Percentiles rank a stretch among this genome's conserved stretches.
Evolutionary conservation across 2,329 filamentous ascomycete genomes (phyloP).

Genomic region (Alternaria ethzedia): DNA sequence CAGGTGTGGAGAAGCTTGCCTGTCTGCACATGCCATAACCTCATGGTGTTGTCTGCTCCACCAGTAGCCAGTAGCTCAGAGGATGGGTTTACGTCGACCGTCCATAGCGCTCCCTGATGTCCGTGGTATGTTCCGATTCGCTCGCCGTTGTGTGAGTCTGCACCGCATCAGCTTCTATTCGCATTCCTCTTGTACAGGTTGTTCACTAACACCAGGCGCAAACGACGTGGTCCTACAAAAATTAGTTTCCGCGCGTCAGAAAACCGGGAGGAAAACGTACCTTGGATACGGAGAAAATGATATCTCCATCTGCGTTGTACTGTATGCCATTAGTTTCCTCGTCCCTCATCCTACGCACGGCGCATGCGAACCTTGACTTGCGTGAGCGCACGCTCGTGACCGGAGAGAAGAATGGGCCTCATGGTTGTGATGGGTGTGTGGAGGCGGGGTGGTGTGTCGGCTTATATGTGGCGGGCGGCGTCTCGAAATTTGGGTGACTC

Average conservation of each 20-base stretch:
- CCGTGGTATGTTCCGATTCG: slow-evolving; percentile 92
- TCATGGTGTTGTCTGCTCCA: slow-evolving; percentile 97
- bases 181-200: neutral
- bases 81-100: slow-evolving; percentile 93
- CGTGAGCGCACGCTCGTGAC: slow-evolving; percentile 95
- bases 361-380: slow-evolving; percentile 69
- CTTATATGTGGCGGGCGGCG: slow-evolving; percentile 29
- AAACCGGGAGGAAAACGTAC: neutral
- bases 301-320: slow-evolving; percentile 85
- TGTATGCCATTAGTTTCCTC: slow-evolving; percentile 3
- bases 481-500: slow-evolving; percentile 39
- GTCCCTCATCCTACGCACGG: neutral
- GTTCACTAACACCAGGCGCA: slow-evolving; percentile 78
- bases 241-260: neutral
- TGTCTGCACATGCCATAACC: slow-evolving; percentile 93
- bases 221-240: slow-evolving; percentile 76
- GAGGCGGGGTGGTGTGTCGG: slow-evolving; percentile 22
- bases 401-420: slow-evolving; percentile 95
- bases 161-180: slow-evolving; percentile 27
- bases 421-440: slow-evolving; percentile 58
- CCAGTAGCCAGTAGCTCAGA: slow-evolving; percentile 91
- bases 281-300: slow-evolving; percentile 82
- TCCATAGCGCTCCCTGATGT: slow-evolving; percentile 98
- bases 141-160: slow-evolving; percentile 90
- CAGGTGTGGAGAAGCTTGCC: slow-evolving; percentile 94